These are phyloP conservation scores for maize (Zea mays) DNA, from an alignment of 176 grass and related monocot species.

Conservation along the genomic window Zm-B73-REFERENCE-NAM-5.0 NC_050098.1:21729001-21729500, in stretches of 20 bases:
- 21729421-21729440: background rate
- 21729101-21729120: conserved; percentile 2
- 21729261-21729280: background rate
- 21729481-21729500: background rate
- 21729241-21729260: background rate
- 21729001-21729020: conserved; percentile 44
- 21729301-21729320: background rate
- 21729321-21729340: background rate
- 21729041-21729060: conserved; percentile 39
- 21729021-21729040: conserved; percentile 64
- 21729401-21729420: background rate
- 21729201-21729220: background rate
- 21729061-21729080: conserved; percentile 73
- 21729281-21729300: background rate
- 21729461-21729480: background rate
- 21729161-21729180: conserved; percentile 8
- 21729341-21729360: conserved; percentile 2
- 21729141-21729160: conserved; percentile 64
- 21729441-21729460: background rate
- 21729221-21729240: too few species aligned
- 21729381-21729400: background rate
- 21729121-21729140: conserved; percentile 57
- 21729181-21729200: background rate
- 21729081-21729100: conserved; percentile 28
- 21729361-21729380: conserved; percentile 13